phyloP scores from a whole-genome alignment of 257 asterid genomes.

The Dorcoceras hygrometricum region DNA sequence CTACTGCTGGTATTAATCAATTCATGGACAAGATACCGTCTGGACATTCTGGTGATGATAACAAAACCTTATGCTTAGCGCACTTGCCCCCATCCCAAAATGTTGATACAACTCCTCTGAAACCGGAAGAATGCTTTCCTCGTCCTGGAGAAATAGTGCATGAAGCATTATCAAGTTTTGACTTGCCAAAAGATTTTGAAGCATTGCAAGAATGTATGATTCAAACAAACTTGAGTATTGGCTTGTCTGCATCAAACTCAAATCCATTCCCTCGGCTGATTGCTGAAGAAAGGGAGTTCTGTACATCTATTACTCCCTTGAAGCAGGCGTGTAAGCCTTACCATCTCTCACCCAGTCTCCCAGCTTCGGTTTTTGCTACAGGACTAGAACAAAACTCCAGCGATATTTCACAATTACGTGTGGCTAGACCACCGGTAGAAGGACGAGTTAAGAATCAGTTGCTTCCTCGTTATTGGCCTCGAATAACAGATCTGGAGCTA shows the following conservation, averaged over 20 bases:
- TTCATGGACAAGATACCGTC: conserved; percentile 35
- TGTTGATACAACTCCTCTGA: conserved; percentile 31
- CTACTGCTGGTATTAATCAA: conserved; percentile 34
- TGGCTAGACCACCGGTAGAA: conserved; percentile 95
- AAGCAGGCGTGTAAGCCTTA: conserved; percentile 59
- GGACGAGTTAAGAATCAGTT: conserved; percentile 86
- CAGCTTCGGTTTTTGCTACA: conserved; percentile 45
- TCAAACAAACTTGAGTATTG: conserved; percentile 74
- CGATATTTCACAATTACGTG: conserved; percentile 62
- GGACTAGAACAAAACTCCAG: conserved; percentile 52
- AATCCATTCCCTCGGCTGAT: conserved; percentile 33
- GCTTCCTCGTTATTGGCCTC: conserved; percentile 99
- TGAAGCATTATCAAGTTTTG: conserved; percentile 38
- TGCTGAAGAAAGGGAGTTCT: conserved; percentile 53
- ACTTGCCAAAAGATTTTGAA: conserved; percentile 35
- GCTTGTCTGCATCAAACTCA: conserved; percentile 50
- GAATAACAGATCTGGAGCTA: conserved; percentile 92
- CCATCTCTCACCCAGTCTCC: conserved; percentile 69
- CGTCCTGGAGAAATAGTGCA: conserved; percentile 47
- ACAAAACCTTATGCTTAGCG: conserved; percentile 31
- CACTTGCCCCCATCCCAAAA: conserved; percentile 33
- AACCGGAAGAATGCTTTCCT: conserved; percentile 29
- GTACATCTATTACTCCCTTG: conserved; percentile 43
- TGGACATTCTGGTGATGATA: conserved; percentile 39
- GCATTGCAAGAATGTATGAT: conserved; percentile 40